Base-by-base conservation (phyloP, 257 asterid species). In the Capsicum chinense region DNA sequence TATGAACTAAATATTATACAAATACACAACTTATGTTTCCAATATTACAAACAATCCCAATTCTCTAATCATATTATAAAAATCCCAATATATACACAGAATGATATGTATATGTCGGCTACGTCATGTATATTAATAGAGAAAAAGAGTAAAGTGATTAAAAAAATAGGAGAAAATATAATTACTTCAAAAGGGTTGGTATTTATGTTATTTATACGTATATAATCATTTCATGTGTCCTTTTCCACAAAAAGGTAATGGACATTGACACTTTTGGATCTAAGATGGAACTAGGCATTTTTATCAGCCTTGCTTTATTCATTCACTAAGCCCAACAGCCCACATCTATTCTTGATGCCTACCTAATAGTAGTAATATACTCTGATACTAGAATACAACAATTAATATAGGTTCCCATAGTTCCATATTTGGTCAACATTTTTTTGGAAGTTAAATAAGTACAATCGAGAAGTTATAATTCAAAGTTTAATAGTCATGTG, bases 311-410 rank as follows among this genome's bases (percentile, higher is more conserved):
- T 48, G 21, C 50, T 74, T 50, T 50, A 50, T 50, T 74, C 42
- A 50, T 50, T 74, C 42, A 74, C 60, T 21, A 50, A 13, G 62
- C 62, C 60, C 62, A 74, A 50, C 1, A 74, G 60, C 80, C 80
- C 80, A 74, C 80, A 74, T 13, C 19, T 74, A 50, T 13, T 44
- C 62, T 48, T 7, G 3, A 50, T 26, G 4, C 3, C 62, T 19
- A 42, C 19, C 17, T 21, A 50, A 74, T 68, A 39, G 21, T 0
- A 39, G 33, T 26, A 26, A 26, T 26, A 66, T 67, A 14, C 4
- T 37, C 19, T 74, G 12, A 74, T 74, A 21, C 62, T 39, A 74
- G 7, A 74, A 50, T 74, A 50, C 5, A 6, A 50, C 17, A 74
- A 74, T 6, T 74, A 74, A 11, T 74, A 50, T 48, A 19, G 60